These are phyloP conservation scores for Rubroshorea leprosula DNA, from an alignment of 345 rosid species.

Conservation along the genomic window DNA sequence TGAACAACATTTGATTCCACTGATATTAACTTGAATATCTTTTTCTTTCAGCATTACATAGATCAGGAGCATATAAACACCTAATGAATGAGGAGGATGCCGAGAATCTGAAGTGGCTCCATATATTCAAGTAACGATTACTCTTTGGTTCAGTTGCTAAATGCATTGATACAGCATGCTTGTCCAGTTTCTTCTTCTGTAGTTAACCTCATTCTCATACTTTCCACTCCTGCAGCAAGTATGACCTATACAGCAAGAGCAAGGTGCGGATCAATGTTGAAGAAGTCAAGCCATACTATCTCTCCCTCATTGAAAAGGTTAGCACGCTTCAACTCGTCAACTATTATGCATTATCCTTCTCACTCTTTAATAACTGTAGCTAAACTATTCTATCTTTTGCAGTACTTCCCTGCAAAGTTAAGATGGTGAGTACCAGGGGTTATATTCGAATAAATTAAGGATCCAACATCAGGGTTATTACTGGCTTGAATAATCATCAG, in stretches of 20 bases:
- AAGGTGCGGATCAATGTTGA: constrained; percentile 54
- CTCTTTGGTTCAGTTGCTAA: not conserved
- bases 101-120: constrained; percentile 60
- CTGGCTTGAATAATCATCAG: not conserved
- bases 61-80: constrained; percentile 41
- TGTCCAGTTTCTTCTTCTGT: not conserved
- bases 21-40: not conserved
- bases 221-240: constrained; percentile 38
- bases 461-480: too few relatives aligned
- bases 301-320: constrained; percentile 53
- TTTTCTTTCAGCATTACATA: constrained; percentile 45
- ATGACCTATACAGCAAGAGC: constrained; percentile 66
- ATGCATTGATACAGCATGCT: not conserved
- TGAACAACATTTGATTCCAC: not conserved
- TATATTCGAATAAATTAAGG: not conserved
- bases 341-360: not conserved
- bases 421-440: constrained; percentile 26
- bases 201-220: not conserved
- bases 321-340: not conserved
- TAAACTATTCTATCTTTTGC: constrained; percentile 12
- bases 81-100: constrained; percentile 60
- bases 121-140: constrained; percentile 52
- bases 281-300: constrained; percentile 56
- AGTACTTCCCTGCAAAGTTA: constrained; percentile 38
- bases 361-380: not conserved